Percentiles rank a stretch among this genome's conserved stretches.
Conservation (phyloP, 169 alveolate species). For the Cryptosporidium sp. region DNA sequence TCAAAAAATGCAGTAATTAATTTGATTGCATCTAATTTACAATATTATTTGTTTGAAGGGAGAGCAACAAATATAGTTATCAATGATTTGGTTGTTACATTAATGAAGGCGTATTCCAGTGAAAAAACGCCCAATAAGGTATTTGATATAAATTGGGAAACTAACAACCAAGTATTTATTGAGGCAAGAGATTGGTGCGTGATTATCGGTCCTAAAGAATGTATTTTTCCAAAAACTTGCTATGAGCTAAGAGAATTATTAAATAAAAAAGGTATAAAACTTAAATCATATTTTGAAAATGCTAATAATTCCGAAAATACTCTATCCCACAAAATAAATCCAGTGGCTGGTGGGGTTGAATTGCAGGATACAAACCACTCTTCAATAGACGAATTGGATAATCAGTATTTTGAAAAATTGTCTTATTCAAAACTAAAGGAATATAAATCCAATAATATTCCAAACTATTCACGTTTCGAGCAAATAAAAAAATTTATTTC, state of each 20-base stretch:
- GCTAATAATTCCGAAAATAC: neutral
- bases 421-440: conserved; percentile 26
- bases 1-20: conserved; percentile 10
- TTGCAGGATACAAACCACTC: conserved; percentile 24
- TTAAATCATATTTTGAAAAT: conserved; percentile 53
- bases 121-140: neutral
- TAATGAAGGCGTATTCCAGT: conserved; percentile 46
- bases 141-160: conserved; percentile 13
- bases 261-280: conserved; percentile 36
- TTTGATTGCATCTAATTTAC: conserved; percentile 61
- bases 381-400: conserved; percentile 58
- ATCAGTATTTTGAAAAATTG: conserved; percentile 18
- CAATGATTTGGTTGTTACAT: conserved; percentile 56
- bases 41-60: conserved; percentile 55
- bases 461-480: conserved; percentile 47
- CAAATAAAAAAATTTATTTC: conserved; percentile 36
- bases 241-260: conserved; percentile 58
- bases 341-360: neutral
- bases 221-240: conserved; percentile 61
- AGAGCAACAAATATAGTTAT: conserved; percentile 27
- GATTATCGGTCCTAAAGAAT: conserved; percentile 61
- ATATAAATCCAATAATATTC: conserved; percentile 52
- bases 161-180: conserved; percentile 54
- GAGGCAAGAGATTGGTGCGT: conserved; percentile 75
- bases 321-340: neutral